Conservation (phyloP, 306 rosid species). For the Sophora flavescens region DNA sequence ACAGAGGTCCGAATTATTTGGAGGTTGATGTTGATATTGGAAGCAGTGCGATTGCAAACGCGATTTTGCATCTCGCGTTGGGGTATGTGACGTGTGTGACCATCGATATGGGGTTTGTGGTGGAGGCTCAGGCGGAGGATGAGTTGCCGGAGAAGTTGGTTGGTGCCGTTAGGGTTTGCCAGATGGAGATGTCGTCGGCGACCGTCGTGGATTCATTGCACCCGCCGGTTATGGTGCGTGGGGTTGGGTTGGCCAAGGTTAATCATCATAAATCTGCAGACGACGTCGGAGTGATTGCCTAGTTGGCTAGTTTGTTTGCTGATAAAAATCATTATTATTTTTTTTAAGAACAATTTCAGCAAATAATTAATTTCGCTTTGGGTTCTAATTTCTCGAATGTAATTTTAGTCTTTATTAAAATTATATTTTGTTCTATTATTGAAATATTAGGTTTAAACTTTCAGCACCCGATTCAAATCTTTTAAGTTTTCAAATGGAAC, state of each 20-base stretch:
- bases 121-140: conserved; percentile 82
- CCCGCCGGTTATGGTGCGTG: conserved; percentile 50
- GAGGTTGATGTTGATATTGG: conserved; percentile 91
- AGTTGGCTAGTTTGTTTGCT: conserved; percentile 10
- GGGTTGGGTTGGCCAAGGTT: conserved; percentile 61
- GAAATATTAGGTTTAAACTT: no score
- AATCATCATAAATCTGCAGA: conserved; percentile 58
- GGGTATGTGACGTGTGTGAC: conserved; percentile 76
- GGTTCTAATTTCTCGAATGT: not conserved
- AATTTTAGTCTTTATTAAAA: not conserved
- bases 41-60: conserved; percentile 83
- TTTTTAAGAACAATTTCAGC: no score
- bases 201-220: conserved; percentile 55
- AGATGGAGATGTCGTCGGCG: conserved; percentile 83
- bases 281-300: conserved; percentile 20
- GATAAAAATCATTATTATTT: not conserved
- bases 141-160: conserved; percentile 85
- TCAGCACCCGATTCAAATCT: no score
- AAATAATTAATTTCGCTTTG: no score
- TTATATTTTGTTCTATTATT: no score
- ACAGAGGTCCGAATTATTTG: conserved; percentile 71
- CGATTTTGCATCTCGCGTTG: conserved; percentile 81
- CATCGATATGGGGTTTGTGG: conserved; percentile 86
- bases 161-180: conserved; percentile 86
- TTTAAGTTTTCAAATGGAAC: no score